A percentile compares a stretch with the other conserved stretches of the same genome.
Evolutionary conservation across 805 yeast species (phyloP).

Genomic region (Lipomyces japonicus): DNA sequence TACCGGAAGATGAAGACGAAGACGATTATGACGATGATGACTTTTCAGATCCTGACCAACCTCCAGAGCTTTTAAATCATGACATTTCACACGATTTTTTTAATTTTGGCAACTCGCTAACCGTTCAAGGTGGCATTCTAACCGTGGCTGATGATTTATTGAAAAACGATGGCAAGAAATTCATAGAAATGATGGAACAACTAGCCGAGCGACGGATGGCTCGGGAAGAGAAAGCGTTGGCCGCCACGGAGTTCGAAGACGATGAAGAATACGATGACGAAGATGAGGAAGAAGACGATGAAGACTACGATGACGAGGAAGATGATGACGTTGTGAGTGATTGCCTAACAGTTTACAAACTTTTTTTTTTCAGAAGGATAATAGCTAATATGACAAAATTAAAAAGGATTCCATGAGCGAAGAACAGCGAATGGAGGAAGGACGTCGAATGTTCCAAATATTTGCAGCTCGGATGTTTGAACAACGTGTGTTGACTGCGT

Average conservation of each 20-base stretch:
- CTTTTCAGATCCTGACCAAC: constrained; percentile 20
- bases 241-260: constrained; percentile 36
- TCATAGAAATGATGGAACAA: constrained; percentile 75
- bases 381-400: background rate
- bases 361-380: background rate
- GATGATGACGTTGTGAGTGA: constrained; percentile 24
- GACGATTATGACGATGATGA: constrained; percentile 27
- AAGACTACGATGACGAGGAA: constrained; percentile 32
- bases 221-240: constrained; percentile 36
- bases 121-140: constrained; percentile 45
- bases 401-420: constrained; percentile 40
- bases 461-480: constrained; percentile 76
- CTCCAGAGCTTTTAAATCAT: constrained; percentile 14
- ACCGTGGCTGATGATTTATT: constrained; percentile 76
- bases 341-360: background rate
- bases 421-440: constrained; percentile 68
- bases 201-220: constrained; percentile 54
- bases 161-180: constrained; percentile 71
- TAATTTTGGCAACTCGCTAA: constrained; percentile 34
- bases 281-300: constrained; percentile 33
- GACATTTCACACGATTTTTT: constrained; percentile 30
- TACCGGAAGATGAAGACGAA: constrained; percentile 21
- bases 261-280: constrained; percentile 38
- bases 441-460: constrained; percentile 72
- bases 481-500: constrained; percentile 67